Percentiles rank a stretch among this genome's conserved stretches.
phyloP scores from a whole-genome alignment of 2,329 filamentous ascomycete species.

The Pseudonectria foliicola region DNA sequence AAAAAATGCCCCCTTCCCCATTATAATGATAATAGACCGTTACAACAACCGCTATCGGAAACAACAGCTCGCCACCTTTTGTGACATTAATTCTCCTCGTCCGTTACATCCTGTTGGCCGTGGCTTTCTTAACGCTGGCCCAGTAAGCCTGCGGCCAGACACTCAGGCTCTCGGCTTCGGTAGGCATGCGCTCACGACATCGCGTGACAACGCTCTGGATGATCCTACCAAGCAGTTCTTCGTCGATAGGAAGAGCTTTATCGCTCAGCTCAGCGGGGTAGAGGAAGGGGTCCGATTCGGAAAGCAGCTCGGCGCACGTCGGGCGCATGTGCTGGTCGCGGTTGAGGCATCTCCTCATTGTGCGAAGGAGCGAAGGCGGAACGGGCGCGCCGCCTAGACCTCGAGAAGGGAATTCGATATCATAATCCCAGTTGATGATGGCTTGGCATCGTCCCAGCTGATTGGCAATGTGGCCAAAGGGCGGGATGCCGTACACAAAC shows the following conservation, averaged over 20 bases:
- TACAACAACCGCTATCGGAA: constrained; percentile 11
- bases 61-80: constrained; percentile 1
- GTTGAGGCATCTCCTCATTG: constrained; percentile 55
- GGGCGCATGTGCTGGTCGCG: constrained; percentile 57
- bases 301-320: constrained; percentile 55
- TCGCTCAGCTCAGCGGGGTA: constrained; percentile 53
- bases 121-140: constrained; percentile 49
- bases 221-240: constrained; percentile 55
- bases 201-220: constrained; percentile 55
- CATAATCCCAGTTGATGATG: constrained; percentile 71
- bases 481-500: constrained; percentile 95
- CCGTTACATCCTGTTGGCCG: constrained; percentile 25
- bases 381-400: constrained; percentile 60
- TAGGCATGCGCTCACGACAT: constrained; percentile 52
- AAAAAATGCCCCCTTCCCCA: constrained; percentile 19
- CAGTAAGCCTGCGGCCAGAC: constrained; percentile 58
- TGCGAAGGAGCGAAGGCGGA: constrained; percentile 51
- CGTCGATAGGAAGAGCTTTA: constrained; percentile 51
- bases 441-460: constrained; percentile 80
- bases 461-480: constrained; percentile 87
- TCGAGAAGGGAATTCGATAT: constrained; percentile 63
- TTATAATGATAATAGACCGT: constrained; percentile 18
- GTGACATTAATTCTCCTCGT: constrained; percentile 7
- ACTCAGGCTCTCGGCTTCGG: constrained; percentile 47
- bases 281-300: constrained; percentile 53